These are phyloP conservation scores for Lactarius quietus DNA, from an alignment of 768 basidiomycete genomes.

Conservation along the genomic window DNA sequence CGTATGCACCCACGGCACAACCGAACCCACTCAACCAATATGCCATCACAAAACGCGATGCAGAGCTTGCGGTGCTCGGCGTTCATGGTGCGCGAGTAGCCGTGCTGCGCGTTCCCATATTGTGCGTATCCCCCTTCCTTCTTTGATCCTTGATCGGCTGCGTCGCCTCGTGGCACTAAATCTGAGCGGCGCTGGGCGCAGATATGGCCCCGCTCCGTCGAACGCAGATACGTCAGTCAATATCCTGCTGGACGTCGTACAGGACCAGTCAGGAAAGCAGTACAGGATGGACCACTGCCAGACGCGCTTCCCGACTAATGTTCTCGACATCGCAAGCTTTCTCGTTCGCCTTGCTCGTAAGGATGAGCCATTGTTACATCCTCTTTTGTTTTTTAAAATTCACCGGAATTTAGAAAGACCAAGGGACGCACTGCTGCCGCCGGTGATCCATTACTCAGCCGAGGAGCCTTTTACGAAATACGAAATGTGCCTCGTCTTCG, in stretches of 20 bases:
- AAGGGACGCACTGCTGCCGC: constrained; percentile 45
- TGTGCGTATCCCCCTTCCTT: constrained; percentile 51
- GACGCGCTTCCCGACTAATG: constrained; percentile 89
- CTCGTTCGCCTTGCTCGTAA: constrained; percentile 71
- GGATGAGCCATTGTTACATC: constrained; percentile 22
- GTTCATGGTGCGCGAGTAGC: constrained; percentile 54
- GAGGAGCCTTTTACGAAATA: constrained; percentile 88
- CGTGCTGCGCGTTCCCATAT: constrained; percentile 84
- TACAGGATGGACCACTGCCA: constrained; percentile 98
- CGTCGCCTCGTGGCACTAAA: too few relatives aligned
- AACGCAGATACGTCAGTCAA: constrained; percentile 91
- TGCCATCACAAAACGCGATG: constrained; percentile 81
- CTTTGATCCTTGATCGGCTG: not conserved
- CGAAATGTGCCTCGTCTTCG: constrained; percentile 81
- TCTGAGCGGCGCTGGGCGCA: constrained; percentile 31
- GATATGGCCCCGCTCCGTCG: constrained; percentile 82
- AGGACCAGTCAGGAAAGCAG: constrained; percentile 79
- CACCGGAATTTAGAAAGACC: constrained; percentile 34
- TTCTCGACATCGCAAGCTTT: constrained; percentile 82
- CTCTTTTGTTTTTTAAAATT: not conserved
- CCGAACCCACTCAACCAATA: constrained; percentile 90
- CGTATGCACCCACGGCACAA: constrained; percentile 69
- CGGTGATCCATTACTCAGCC: constrained; percentile 82
- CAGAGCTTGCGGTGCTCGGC: constrained; percentile 73
- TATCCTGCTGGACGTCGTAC: constrained; percentile 79